Base-by-base conservation (phyloP, 2,329 filamentous ascomycete species). In the Talaromyces sp. region DNA sequence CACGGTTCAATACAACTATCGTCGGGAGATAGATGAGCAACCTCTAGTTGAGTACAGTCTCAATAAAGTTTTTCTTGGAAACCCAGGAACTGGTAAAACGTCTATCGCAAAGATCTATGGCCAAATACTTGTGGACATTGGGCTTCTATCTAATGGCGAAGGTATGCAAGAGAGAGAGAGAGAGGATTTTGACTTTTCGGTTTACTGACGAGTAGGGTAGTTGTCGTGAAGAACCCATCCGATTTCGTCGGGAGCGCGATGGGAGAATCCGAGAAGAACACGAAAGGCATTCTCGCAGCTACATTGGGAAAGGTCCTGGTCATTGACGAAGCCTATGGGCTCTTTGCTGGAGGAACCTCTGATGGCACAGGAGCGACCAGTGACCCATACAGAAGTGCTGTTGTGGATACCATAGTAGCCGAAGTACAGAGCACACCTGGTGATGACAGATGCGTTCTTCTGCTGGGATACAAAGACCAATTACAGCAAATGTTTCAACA, bases 271-370 rank as follows among this genome's bases (percentile, higher is more conserved):
- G 90, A 93, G 70, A 78, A 81, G 1, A 85, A 86, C 36, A 93
- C 90, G 0, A 93, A 91, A 65, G 86, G 79, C 0, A 92, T 93
- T 7, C 78, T 93, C 0, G 84, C 83, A 0, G 76, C 85, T 0
- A 86, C 88, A 0, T 65, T 82, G 0, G 90, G 91, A 0, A 93
- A 93, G 65, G 88, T 93, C 0, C 80, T 93, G 0, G 84, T 93
- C 15, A 92, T 93, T 2, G 90, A 93, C 64, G 90, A 95, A 69
- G 90, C 90, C 0, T 93, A 93, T 65, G 85, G 86, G 36, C 78
- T 93, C 0, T 58, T 52, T 25, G 83, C 75, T 1, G 77, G 77
- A 0, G 70, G 71, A 7, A 69, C 66, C 2, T 63, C 57, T 0
- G 67, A 67, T n/a, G 65, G 65, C 2, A 68, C 67, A 1, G 68